Conservation (phyloP, 2,329 filamentous ascomycete species). For the Neopestalotiopsis sp. region DNA sequence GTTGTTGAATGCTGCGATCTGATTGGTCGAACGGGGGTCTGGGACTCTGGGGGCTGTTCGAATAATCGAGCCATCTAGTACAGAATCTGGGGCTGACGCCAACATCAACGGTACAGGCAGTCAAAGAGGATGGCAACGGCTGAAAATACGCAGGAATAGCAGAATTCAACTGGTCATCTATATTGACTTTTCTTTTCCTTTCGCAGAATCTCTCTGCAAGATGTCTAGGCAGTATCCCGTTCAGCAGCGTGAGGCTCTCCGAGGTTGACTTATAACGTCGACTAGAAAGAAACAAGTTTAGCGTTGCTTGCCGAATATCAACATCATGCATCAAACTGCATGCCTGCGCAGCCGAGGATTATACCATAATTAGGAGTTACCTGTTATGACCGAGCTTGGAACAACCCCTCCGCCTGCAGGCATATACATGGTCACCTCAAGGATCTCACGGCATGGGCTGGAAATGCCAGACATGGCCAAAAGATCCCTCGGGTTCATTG, state of each 20-base stretch:
- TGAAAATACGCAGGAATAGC: not conserved
- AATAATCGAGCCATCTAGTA: not conserved
- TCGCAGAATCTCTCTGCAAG: not conserved
- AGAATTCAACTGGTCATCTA: not conserved
- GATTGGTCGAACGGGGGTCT: not conserved
- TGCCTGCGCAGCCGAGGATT: not conserved
- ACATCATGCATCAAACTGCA: not conserved
- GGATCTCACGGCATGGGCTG: not conserved
- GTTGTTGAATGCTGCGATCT: not conserved
- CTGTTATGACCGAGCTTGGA: not conserved
- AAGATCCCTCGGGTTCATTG: not conserved
- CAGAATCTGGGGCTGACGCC: constrained; percentile 1
- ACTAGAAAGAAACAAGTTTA: not conserved
- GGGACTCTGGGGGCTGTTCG: no score
- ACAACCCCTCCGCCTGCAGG: not conserved
- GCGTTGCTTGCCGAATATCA: not conserved
- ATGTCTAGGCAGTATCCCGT: not conserved
- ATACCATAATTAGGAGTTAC: not conserved
- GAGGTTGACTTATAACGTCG: not conserved
- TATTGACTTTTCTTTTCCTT: not conserved
- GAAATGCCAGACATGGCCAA: not conserved
- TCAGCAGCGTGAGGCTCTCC: not conserved
- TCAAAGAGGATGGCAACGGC: not conserved
- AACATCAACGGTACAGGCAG: not conserved
- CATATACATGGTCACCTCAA: not conserved